These are phyloP conservation scores for Geotrichum ghanense DNA, from an alignment of 805 yeast species.

Conservation along the genomic window DNA sequence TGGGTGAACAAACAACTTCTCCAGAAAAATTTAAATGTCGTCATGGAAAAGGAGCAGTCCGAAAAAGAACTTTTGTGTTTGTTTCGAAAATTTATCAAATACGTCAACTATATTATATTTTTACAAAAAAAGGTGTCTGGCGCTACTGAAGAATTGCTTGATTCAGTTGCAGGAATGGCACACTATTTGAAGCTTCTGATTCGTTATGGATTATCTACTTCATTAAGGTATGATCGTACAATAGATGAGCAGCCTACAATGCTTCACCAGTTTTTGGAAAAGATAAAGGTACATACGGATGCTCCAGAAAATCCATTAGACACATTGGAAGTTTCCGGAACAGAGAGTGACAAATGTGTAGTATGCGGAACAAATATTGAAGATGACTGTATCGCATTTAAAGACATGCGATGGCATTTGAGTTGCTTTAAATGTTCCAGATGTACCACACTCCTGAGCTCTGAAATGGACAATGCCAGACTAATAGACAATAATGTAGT, in stretches of 20 bases:
- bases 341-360: slow-evolving; percentile 63
- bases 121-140: slow-evolving; percentile 15
- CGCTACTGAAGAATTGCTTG: slow-evolving; percentile 36
- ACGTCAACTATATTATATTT: slow-evolving; percentile 72
- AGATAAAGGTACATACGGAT: slow-evolving; percentile 36
- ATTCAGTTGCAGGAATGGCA: slow-evolving; percentile 82
- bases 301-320: slow-evolving; percentile 26
- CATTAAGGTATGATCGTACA: slow-evolving; percentile 37
- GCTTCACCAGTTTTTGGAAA: slow-evolving; percentile 49
- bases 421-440: slow-evolving; percentile 57
- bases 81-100: slow-evolving; percentile 87
- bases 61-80: slow-evolving; percentile 73
- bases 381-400: slow-evolving; percentile 57
- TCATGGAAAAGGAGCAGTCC: slow-evolving; percentile 49
- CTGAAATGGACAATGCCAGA: slow-evolving; percentile 27
- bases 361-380: slow-evolving; percentile 70
- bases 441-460: slow-evolving; percentile 37
- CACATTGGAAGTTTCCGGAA: slow-evolving; percentile 19
- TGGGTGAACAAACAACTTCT: slow-evolving; percentile 26
- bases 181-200: slow-evolving; percentile 82
- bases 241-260: slow-evolving; percentile 46
- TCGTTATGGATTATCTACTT: slow-evolving; percentile 65
- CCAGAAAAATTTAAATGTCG: slow-evolving; percentile 8
- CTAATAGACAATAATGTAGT: slow-evolving; percentile 27
- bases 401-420: slow-evolving; percentile 67